Evolutionary conservation across 208 protist genomes (phyloP), one percentile per base, ranked within the genome.

Genomic region (Wallacemonas sp.): DNA sequence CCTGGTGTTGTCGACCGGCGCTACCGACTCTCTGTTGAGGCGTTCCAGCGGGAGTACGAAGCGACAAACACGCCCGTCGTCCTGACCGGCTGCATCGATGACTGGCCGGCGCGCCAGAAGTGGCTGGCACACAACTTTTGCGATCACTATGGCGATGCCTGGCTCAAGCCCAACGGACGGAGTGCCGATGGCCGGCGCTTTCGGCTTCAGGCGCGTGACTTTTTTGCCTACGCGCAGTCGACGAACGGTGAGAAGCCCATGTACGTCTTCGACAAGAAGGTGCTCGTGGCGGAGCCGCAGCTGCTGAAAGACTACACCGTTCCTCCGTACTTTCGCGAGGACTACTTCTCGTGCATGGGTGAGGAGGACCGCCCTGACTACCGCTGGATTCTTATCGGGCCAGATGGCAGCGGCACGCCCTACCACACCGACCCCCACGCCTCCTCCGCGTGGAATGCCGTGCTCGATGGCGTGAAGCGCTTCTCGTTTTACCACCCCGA

Each of bases 221-320:
- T 70, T 67, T 14, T 74, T 16, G 65, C 64, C 36, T 80, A 84
- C 38, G 63, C 41, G 9, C 61, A 43, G n/a, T 19, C 61, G 11
- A 41, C 24, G 16, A 67, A 74, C 43, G 69, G 65, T 2, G 74
- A 84, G 56, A 84, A 80, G 48, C 74, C 74, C 11, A 70, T 84
- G 70, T 80, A 78, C 70, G 66, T 80, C 12, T 83, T 83, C 38
- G 74, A 84, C 64, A 80, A 84, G 61, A 80, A 78, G 57, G 34
- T 80, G 1, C 49, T 77, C 19, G 19, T 16, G 1, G 33, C 29
- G 1, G 65, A 48, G 33, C 3, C 43, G 2, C 19, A n/a, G 14
- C 52, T 84, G 23, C 33, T n/a, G 24, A 4, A 41, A 1, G 74
- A 84, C 61, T 84, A 74, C 32, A 33, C 6, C 43, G 29, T 78